Base-by-base conservation (phyloP, 2,329 filamentous ascomycete species). In the Aureobasidium musti region DNA sequence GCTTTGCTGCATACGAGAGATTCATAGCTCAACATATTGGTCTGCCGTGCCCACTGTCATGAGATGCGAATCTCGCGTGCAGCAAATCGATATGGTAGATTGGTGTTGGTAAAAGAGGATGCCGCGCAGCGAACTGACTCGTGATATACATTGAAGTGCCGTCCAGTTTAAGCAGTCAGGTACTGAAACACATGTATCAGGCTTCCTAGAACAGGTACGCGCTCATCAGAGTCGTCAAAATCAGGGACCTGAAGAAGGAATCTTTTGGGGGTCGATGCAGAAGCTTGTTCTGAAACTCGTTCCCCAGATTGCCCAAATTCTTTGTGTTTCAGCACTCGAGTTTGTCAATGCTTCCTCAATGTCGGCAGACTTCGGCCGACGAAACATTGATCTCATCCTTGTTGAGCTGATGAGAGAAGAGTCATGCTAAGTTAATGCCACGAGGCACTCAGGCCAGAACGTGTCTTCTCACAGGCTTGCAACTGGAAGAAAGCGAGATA, bases 141-240 rank as follows among this genome's bases (percentile, higher is more conserved):
- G 41, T 11, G 14, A 13, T 37, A 14, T 23, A 21, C 41, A 19
- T 11, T n/a, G 14, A 21, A 35, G 28, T 49, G 57, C 23, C 28
- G 14, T 37, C 2, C 10, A 11, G 5, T 47, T n/a, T 35, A 43
- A 47, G 57, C 41, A 43, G 57, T 49, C 57, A 49, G 41, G 37
- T 5, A 61, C 57, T 61, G 43, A 61, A 30, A 61, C 28, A 26
- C 5, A 23, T 61, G 57, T 49, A 49, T 61, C 57, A 61, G 57
- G 37, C 53, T 13, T 56, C 35, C 53, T 26, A 19, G n/a, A 56
- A 17, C 21, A 56, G 39, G 26, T 39, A 39, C 3, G 35, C 35
- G 35, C 35, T 39, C 56, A 30, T 23, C 21, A 39, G 35, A 39
- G 6, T 39, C 3, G 13, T 56, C 39, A 17, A n/a, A 26, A 6